Conservation (phyloP, 495 filamentous ascomycete genomes). For the Diplogelasinospora grovesii region DNA sequence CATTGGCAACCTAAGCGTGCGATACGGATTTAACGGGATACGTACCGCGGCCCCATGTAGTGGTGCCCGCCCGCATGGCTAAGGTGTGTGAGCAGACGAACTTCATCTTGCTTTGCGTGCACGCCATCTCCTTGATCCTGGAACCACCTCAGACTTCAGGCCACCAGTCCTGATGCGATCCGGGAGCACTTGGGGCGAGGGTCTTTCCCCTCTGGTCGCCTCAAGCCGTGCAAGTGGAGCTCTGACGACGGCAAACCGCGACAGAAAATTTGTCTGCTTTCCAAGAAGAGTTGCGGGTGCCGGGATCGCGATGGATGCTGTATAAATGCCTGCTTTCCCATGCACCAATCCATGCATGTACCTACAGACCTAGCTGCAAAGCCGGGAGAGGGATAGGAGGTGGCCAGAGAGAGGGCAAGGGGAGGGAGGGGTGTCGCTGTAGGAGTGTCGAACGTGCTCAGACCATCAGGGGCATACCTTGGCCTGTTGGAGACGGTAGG, state of each 20-base stretch:
- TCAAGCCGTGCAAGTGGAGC: slow-evolving; percentile 19
- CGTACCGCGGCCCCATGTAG: slow-evolving; percentile 10
- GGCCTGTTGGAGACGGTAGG: too few species aligned
- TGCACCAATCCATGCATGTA: slow-evolving; percentile 19
- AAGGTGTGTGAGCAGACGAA: neutral
- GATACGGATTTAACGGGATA: slow-evolving; percentile 17
- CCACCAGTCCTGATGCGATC: slow-evolving; percentile 22
- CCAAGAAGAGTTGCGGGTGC: slow-evolving; percentile 16
- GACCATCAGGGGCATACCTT: too few species aligned
- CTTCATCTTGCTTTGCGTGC: neutral
- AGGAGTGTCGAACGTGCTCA: too few species aligned
- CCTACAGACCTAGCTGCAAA: neutral
- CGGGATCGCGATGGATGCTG: slow-evolving; percentile 15
- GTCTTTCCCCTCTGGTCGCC: slow-evolving; percentile 17
- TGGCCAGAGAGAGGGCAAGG: neutral
- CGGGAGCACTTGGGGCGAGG: slow-evolving; percentile 16
- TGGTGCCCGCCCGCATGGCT: neutral
- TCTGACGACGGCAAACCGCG: slow-evolving; percentile 9
- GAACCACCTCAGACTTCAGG: slow-evolving; percentile 10
- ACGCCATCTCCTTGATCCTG: too few species aligned
- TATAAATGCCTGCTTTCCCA: slow-evolving; percentile 16
- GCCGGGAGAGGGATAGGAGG: neutral
- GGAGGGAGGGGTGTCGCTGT: neutral
- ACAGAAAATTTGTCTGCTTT: slow-evolving; percentile 10
- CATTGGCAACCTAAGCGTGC: slow-evolving; percentile 3